Percentiles rank a stretch among this genome's conserved stretches.
Conservation (phyloP, 495 filamentous ascomycete genomes). For the Talaromyces stipitatus region DNA sequence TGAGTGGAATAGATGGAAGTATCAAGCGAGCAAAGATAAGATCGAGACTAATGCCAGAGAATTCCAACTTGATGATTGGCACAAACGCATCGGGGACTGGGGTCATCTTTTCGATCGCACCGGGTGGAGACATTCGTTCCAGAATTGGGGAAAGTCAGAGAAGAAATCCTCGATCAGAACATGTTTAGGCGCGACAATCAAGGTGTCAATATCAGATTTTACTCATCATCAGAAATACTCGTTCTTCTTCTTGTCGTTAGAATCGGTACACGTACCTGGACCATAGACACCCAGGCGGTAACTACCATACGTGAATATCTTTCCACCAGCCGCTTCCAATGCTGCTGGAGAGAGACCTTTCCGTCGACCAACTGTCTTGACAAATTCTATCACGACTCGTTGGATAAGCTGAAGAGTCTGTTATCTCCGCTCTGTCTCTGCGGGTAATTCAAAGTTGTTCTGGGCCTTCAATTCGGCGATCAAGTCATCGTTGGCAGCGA, state of each 20-base stretch:
- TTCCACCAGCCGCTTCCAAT: slow-evolving; percentile 74
- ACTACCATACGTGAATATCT: slow-evolving; percentile 92
- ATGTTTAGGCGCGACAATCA: slow-evolving; percentile 83
- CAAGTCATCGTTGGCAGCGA: slow-evolving; percentile 65
- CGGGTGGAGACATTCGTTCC: slow-evolving; percentile 59
- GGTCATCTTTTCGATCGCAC: slow-evolving; percentile 77
- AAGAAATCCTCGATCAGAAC: slow-evolving; percentile 87
- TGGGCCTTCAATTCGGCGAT: slow-evolving; percentile 71
- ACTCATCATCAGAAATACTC: neutral
- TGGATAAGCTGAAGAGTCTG: slow-evolving; percentile 64
- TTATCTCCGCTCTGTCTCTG: slow-evolving; percentile 66
- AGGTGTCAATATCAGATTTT: slow-evolving; percentile 96
- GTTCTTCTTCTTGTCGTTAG: neutral
- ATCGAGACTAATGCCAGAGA: slow-evolving; percentile 87
- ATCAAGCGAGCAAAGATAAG: slow-evolving; percentile 81
- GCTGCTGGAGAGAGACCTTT: slow-evolving; percentile 68
- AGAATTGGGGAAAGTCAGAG: slow-evolving; percentile 69
- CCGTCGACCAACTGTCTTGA: slow-evolving; percentile 66
- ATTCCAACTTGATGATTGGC: slow-evolving; percentile 92
- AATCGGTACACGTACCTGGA: slow-evolving; percentile 46
- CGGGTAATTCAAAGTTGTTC: slow-evolving; percentile 78
- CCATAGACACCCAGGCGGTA: slow-evolving; percentile 91
- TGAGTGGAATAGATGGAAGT: slow-evolving; percentile 60
- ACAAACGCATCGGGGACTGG: slow-evolving; percentile 85
- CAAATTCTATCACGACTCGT: slow-evolving; percentile 73